Conservation (phyloP, 2,329 filamentous ascomycete species). For the Aspergillus ruber region DNA sequence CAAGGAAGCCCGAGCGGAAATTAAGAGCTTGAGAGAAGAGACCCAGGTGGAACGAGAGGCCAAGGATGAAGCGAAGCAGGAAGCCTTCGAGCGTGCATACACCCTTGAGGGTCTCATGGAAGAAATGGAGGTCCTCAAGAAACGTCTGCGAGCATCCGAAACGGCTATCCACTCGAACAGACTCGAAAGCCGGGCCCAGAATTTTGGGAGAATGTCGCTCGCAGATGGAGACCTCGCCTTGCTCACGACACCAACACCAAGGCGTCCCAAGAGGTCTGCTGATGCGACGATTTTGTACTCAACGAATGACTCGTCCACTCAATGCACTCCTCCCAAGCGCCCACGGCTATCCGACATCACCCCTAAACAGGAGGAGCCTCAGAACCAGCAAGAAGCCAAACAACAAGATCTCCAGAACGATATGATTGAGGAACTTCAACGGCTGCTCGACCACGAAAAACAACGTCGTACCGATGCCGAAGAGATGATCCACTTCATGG, state of each 20-base stretch:
- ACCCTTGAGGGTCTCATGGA: constrained; percentile 40
- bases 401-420: constrained; percentile 31
- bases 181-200: constrained; percentile 27
- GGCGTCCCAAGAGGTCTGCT: constrained; percentile 29
- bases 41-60: constrained; percentile 43
- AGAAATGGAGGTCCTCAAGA: constrained; percentile 39
- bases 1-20: constrained; percentile 36
- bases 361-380: constrained; percentile 18
- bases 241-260: constrained; percentile 22
- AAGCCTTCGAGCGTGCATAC: constrained; percentile 43
- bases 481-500: constrained; percentile 49
- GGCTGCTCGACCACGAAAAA: constrained; percentile 48
- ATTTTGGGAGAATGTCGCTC: constrained; percentile 24
- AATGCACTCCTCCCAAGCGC: constrained; percentile 30
- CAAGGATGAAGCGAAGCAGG: constrained; percentile 41
- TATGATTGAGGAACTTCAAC: constrained; percentile 39
- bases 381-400: constrained; percentile 19
- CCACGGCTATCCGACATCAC: constrained; percentile 26
- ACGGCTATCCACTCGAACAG: constrained; percentile 28
- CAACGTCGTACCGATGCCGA: constrained; percentile 47
- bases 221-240: constrained; percentile 28
- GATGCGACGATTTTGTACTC: constrained; percentile 14
- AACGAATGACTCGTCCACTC: constrained; percentile 4
- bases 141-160: constrained; percentile 34
- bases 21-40: constrained; percentile 48